Percentiles rank a stretch among this genome's conserved stretches.
Conservation (phyloP, 1,284 basidiomycete genomes). For the Laetiporus sulphureus region DNA sequence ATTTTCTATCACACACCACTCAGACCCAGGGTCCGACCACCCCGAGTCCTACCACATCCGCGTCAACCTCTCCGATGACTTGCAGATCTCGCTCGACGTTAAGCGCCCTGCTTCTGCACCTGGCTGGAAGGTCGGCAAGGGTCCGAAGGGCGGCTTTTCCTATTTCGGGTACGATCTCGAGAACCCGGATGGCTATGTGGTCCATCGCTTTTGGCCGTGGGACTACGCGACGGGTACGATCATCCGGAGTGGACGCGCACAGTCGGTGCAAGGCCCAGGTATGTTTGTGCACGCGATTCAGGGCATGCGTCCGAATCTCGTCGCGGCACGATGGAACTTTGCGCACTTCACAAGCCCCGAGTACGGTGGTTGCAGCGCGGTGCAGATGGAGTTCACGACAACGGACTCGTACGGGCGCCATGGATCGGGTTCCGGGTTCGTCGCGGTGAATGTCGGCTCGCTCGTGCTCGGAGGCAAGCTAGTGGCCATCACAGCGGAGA, state of each 20-base stretch:
- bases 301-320: slow-evolving; percentile 94
- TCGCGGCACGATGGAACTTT: slow-evolving; percentile 96
- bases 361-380: slow-evolving; percentile 73
- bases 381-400: slow-evolving; percentile 97
- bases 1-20: slow-evolving; percentile 76
- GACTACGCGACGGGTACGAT: slow-evolving; percentile 64
- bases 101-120: slow-evolving; percentile 63
- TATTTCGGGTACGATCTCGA: slow-evolving; percentile 78
- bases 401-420: slow-evolving; percentile 67
- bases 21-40: slow-evolving; percentile 54
- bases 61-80: slow-evolving; percentile 74
- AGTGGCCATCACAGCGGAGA: slow-evolving; percentile 67
- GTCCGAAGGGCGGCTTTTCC: slow-evolving; percentile 83
- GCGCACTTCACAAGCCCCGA: slow-evolving; percentile 76
- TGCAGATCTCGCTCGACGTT: slow-evolving; percentile 78
- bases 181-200: slow-evolving; percentile 82
- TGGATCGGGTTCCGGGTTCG: slow-evolving; percentile 73
- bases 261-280: slow-evolving; percentile 69
- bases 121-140: slow-evolving; percentile 91
- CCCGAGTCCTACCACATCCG: slow-evolving; percentile 78
- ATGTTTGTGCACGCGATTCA: slow-evolving; percentile 97
- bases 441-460: slow-evolving; percentile 80
- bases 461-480: slow-evolving; percentile 76
- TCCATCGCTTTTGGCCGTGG: slow-evolving; percentile 91
- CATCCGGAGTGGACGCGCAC: slow-evolving; percentile 65